Evolutionary conservation across 2,329 filamentous ascomycete species (phyloP).

Genomic region (Malbranchea zuffiana): DNA sequence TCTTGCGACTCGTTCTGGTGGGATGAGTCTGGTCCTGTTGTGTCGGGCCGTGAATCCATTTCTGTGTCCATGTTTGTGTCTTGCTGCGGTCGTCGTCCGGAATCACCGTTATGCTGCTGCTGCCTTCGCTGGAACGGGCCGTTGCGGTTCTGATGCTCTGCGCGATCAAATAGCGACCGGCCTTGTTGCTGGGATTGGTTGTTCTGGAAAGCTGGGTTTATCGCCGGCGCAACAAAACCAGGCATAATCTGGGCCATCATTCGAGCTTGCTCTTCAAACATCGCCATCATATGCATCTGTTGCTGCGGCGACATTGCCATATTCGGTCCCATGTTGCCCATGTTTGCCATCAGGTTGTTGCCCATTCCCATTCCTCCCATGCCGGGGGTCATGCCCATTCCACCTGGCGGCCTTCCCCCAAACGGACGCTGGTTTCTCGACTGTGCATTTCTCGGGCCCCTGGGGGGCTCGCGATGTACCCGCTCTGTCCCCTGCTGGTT

Average conservation of each 20-base stretch:
- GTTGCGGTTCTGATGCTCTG: slow-evolving; percentile 36
- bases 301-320: slow-evolving; percentile 54
- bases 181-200: slow-evolving; percentile 35
- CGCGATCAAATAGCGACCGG: slow-evolving; percentile 64
- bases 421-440: slow-evolving; percentile 35
- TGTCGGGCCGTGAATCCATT: slow-evolving; percentile 32
- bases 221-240: slow-evolving; percentile 42
- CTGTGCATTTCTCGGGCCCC: slow-evolving; percentile 54
- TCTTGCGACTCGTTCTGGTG: slow-evolving; percentile 39
- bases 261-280: slow-evolving; percentile 76
- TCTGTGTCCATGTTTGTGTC: slow-evolving; percentile 20
- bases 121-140: slow-evolving; percentile 8
- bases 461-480: slow-evolving; percentile 66
- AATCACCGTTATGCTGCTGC: slow-evolving; percentile 1
- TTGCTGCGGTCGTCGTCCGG: slow-evolving; percentile 10
- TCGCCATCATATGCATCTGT: slow-evolving; percentile 61
- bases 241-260: slow-evolving; percentile 67
- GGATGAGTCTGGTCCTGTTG: slow-evolving; percentile 23
- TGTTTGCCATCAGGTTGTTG: slow-evolving; percentile 26
- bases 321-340: slow-evolving; percentile 38
- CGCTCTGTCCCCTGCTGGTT: slow-evolving; percentile 61
- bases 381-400: slow-evolving; percentile 25
- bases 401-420: slow-evolving; percentile 22
- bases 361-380: slow-evolving; percentile 17
- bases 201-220: slow-evolving; percentile 45